Percentiles rank a stretch among this genome's conserved stretches.
Conservation (phyloP, 2,329 filamentous ascomycete genomes). For the Penicillium sp. region DNA sequence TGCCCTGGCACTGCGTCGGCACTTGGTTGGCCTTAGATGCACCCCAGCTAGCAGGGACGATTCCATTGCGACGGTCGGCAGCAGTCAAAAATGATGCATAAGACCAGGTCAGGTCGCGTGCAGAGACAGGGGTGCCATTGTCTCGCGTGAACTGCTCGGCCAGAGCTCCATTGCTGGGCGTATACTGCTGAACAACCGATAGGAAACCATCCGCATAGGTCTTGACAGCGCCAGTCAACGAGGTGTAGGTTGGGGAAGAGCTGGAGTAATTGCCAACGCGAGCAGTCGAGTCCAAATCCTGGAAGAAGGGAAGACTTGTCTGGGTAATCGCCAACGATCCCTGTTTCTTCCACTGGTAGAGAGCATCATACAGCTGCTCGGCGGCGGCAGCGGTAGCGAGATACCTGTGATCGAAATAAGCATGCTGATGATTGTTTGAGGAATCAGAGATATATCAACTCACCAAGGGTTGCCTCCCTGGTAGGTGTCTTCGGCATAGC, state of each 20-base stretch:
- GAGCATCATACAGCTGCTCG: conserved; percentile 76
- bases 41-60: conserved; percentile 14
- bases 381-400: conserved; percentile 74
- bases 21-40: conserved; percentile 12
- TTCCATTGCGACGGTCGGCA: conserved; percentile 7
- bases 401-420: conserved; percentile 55
- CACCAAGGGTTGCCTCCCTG: conserved; percentile 72
- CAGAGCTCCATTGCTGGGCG: conserved; percentile 30
- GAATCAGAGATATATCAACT: neutral
- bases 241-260: conserved; percentile 46
- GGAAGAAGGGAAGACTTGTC: conserved; percentile 73
- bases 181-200: conserved; percentile 36
- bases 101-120: conserved; percentile 47
- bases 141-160: conserved; percentile 43
- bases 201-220: conserved; percentile 51
- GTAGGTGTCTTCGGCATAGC: conserved; percentile 75
- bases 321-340: conserved; percentile 68
- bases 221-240: conserved; percentile 47
- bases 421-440: no score
- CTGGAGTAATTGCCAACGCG: conserved; percentile 67
- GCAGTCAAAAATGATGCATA: conserved; percentile 45
- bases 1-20: conserved; percentile 14
- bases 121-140: conserved; percentile 40
- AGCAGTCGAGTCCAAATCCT: conserved; percentile 63
- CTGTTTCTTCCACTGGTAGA: conserved; percentile 70